A percentile compares a stretch with the other conserved stretches of the same genome.
Evolutionary conservation across 257 asterid genomes (phyloP).

Genomic region (Misopates orontium): DNA sequence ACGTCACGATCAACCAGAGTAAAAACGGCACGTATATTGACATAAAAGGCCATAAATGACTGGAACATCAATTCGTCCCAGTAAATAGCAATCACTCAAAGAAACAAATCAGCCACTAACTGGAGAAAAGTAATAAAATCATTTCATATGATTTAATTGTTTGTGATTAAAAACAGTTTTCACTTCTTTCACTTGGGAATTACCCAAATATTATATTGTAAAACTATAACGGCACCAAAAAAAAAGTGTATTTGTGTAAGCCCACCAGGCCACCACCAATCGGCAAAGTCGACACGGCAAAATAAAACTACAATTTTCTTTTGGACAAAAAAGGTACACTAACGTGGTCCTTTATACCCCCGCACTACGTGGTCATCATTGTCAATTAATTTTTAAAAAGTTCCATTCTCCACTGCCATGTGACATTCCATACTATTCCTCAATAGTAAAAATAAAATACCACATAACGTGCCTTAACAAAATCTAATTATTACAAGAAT

Average conservation of each 20-base stretch:
- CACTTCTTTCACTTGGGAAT: no score
- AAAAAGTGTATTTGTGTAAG: slow-evolving; percentile 1
- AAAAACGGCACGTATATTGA: no score
- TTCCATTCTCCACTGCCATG: slow-evolving; percentile 30
- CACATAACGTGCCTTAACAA: not conserved
- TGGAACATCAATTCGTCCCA: no score
- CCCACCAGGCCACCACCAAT: not conserved
- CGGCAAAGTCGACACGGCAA: not conserved
- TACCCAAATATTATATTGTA: no score
- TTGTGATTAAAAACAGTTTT: no score
- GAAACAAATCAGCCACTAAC: no score
- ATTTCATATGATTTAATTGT: no score
- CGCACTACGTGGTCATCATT: slow-evolving; percentile 46
- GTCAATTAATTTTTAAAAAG: slow-evolving; percentile 32
- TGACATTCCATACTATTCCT: slow-evolving; percentile 23
- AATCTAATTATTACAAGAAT: not conserved
- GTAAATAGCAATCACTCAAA: no score
- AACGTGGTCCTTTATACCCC: slow-evolving; percentile 46
- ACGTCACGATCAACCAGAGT: no score
- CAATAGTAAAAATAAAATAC: not conserved
- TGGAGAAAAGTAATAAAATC: no score
- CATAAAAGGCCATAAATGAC: no score
- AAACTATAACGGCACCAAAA: slow-evolving; percentile 14
- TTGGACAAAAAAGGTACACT: slow-evolving; percentile 23
- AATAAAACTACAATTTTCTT: slow-evolving; percentile 23